phyloP scores from a whole-genome alignment of 1,284 basidiomycete species.

The Ustilago xerochloae region DNA sequence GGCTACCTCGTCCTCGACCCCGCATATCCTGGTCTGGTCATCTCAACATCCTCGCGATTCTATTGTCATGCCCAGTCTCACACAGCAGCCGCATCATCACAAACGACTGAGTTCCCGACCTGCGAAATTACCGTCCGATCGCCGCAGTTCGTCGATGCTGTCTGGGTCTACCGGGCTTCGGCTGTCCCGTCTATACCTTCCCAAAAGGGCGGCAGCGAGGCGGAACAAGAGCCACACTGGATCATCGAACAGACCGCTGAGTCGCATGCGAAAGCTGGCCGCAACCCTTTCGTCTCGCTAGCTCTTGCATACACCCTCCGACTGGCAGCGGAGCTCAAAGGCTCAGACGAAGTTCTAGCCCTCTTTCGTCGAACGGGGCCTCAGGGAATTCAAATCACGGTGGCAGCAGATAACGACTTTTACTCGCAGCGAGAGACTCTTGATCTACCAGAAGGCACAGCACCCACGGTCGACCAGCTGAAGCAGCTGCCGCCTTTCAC shows the following conservation, averaged over 20 bases:
- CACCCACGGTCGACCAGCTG: conserved; percentile 59
- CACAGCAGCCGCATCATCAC: not conserved
- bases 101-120: not conserved
- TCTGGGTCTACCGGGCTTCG: conserved; percentile 79
- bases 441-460: conserved; percentile 39
- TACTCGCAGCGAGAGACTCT: conserved; percentile 87
- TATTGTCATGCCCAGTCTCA: conserved; percentile 74
- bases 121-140: conserved; percentile 78
- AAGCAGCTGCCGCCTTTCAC: conserved; percentile 77
- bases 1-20: conserved; percentile 68
- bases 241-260: conserved; percentile 44
- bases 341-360: conserved; percentile 8
- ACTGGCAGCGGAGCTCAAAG: conserved; percentile 71
- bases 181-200: not conserved
- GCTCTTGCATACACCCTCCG: conserved; percentile 82
- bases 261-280: conserved; percentile 52
- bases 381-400: conserved; percentile 77
- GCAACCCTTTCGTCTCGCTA: conserved; percentile 92
- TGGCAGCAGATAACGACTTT: conserved; percentile 95
- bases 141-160: conserved; percentile 85
- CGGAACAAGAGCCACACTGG: conserved; percentile 15
- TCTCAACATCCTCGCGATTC: conserved; percentile 90
- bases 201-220: not conserved
- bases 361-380: conserved; percentile 48
- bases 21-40: conserved; percentile 64